A percentile compares a stretch with the other conserved stretches of the same genome.
These are phyloP conservation scores for Phytophthora palmivora DNA, from an alignment of 352 stramenopile genomes.

Conservation along the genomic window DNA sequence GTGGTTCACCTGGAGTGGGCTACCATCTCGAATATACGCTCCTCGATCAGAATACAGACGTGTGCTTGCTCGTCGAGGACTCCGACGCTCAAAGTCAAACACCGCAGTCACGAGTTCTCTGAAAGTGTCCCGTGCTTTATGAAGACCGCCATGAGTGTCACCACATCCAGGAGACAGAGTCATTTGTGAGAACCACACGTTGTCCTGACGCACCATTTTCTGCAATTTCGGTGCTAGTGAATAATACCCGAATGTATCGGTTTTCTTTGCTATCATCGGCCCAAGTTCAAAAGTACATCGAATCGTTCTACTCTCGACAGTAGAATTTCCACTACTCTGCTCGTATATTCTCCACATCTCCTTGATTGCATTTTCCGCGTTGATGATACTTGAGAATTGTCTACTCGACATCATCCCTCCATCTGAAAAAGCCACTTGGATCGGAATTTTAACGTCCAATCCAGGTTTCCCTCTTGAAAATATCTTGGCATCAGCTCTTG, in stretches of 20 bases:
- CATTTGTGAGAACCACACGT: conserved; percentile 10
- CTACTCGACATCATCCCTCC: neutral
- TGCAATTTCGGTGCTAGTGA: neutral
- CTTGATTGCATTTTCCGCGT: conserved; percentile 8
- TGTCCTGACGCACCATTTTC: neutral
- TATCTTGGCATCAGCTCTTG: neutral
- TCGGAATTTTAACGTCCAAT: neutral
- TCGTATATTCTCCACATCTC: conserved; percentile 4
- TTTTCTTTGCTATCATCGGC: conserved; percentile 7
- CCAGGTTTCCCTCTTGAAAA: neutral
- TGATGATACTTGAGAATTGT: neutral
- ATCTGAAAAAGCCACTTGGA: conserved; percentile 1
- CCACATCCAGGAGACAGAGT: neutral
- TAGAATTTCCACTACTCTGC: neutral
- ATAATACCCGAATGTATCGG: neutral
- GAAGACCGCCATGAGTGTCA: neutral
- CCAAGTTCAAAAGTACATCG: conserved; percentile 15
- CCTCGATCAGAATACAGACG: neutral
- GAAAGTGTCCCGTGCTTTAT: conserved; percentile 1
- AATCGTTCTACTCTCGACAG: neutral
- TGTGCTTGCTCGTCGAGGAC: neutral
- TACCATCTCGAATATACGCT: conserved; percentile 6
- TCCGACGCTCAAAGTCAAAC: conserved; percentile 4
- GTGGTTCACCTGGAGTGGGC: conserved; percentile 9
- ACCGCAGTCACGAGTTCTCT: neutral